Evolutionary conservation across 495 filamentous ascomycete genomes (phyloP).

Genomic region (Tuber magnatum): DNA sequence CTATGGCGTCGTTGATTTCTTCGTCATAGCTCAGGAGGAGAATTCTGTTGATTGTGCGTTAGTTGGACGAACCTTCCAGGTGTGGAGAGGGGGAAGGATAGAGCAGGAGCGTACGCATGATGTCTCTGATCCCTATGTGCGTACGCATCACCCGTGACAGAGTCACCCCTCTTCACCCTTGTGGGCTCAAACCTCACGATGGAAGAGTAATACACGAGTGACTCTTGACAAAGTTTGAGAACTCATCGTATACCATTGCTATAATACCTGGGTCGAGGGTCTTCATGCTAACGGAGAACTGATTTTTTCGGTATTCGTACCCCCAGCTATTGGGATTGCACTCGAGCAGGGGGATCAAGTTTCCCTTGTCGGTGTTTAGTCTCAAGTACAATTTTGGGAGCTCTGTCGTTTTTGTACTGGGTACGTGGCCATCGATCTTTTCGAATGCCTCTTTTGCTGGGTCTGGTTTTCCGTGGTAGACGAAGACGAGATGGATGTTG

Average conservation of each 20-base stretch:
- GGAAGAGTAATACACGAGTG: not conserved
- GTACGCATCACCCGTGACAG: constrained; percentile 9
- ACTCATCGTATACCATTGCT: not conserved
- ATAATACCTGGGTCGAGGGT: constrained; percentile 5
- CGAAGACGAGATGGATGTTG: not conserved
- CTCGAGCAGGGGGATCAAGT: not conserved
- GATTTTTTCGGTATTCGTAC: constrained; percentile 6
- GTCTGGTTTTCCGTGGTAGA: not conserved
- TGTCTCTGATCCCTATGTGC: constrained; percentile 5
- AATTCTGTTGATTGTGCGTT: not conserved
- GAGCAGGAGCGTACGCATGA: not conserved
- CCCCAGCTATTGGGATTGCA: not conserved
- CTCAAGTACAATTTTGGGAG: not conserved
- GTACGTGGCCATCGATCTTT: constrained; percentile 12
- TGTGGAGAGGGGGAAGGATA: not conserved
- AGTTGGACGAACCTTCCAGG: not conserved
- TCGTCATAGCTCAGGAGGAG: constrained; percentile 12
- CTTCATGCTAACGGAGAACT: constrained; percentile 3
- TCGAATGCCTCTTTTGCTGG: not conserved
- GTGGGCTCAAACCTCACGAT: constrained; percentile 10
- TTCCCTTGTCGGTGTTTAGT: not conserved
- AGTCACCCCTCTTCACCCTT: not conserved
- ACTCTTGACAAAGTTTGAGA: not conserved
- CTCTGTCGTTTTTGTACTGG: not conserved
- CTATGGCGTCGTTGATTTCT: constrained; percentile 1